These are phyloP conservation scores for Metschnikowia continentalis DNA, from an alignment of 805 yeast species.

Conservation along the genomic window DNA sequence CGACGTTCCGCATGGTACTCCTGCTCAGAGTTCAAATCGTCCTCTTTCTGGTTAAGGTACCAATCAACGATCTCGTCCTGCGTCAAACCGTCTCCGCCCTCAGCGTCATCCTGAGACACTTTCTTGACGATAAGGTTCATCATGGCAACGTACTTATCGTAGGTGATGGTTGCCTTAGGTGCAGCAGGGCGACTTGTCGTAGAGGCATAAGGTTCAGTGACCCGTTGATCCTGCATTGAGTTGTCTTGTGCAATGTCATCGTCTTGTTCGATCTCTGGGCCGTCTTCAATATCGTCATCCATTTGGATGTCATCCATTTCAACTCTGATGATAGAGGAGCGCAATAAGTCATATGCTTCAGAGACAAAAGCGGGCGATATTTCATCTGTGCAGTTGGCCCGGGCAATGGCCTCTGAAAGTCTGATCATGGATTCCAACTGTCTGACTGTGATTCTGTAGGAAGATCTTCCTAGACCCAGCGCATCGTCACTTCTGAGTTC, in stretches of 20 bases:
- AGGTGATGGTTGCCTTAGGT: conserved; percentile 52
- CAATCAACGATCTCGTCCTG: conserved; percentile 70
- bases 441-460: conserved; percentile 94
- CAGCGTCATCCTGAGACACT: conserved; percentile 50
- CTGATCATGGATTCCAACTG: conserved; percentile 93
- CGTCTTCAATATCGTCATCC: conserved; percentile 54
- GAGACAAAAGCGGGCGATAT: conserved; percentile 82
- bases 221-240: conserved; percentile 12
- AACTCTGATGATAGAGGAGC: conserved; percentile 89
- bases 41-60: conserved; percentile 74
- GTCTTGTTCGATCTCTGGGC: conserved; percentile 15
- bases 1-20: conserved; percentile 68
- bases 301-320: conserved; percentile 90
- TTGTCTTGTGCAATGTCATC: conserved; percentile 12
- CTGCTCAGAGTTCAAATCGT: conserved; percentile 61
- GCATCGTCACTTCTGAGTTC: conserved; percentile 87
- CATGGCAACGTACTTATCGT: conserved; percentile 81
- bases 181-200: conserved; percentile 2
- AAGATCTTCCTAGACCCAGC: conserved; percentile 77
- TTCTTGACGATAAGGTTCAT: conserved; percentile 71
- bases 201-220: not conserved
- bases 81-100: conserved; percentile 56
- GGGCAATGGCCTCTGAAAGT: conserved; percentile 91
- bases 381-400: conserved; percentile 91
- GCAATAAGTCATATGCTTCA: conserved; percentile 85